These are phyloP conservation scores for Dittrichia graveolens DNA, from an alignment of 129 eudicot genomes.

Conservation along the genomic window DNA sequence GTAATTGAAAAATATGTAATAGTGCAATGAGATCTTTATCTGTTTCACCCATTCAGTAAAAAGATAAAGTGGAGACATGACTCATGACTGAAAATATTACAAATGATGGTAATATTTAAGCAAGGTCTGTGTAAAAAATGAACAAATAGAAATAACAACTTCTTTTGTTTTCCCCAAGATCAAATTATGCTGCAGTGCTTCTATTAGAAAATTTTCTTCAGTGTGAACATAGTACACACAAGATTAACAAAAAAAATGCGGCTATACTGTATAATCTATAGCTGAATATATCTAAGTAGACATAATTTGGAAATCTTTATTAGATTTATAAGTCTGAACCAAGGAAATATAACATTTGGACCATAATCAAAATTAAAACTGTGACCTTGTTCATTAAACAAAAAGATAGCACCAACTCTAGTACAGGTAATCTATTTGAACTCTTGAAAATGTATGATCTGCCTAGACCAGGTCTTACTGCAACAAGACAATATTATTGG, in stretches of 20 bases:
- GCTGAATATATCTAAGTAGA: background rate
- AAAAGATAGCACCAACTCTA: too few relatives aligned
- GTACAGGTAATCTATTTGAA: too few relatives aligned
- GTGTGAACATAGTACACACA: too few relatives aligned
- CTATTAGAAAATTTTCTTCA: too few relatives aligned
- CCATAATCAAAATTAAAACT: too few relatives aligned
- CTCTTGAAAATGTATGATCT: too few relatives aligned
- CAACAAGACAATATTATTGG: background rate
- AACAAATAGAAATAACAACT: background rate
- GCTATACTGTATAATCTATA: background rate
- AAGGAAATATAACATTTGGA: too few relatives aligned
- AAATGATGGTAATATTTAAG: background rate
- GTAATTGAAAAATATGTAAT: background rate
- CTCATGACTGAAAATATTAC: background rate
- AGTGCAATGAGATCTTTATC: background rate
- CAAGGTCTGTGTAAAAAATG: background rate
- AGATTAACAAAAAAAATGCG: background rate
- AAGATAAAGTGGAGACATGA: background rate
- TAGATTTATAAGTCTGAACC: too few relatives aligned
- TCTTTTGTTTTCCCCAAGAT: too few relatives aligned
- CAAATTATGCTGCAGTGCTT: too few relatives aligned
- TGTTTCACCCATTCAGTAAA: background rate
- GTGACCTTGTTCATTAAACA: too few relatives aligned
- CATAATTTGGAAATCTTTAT: background rate
- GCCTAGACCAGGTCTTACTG: too few relatives aligned